phyloP scores from a whole-genome alignment of 163 green algal species.

The Scenedesmus sp. region DNA sequence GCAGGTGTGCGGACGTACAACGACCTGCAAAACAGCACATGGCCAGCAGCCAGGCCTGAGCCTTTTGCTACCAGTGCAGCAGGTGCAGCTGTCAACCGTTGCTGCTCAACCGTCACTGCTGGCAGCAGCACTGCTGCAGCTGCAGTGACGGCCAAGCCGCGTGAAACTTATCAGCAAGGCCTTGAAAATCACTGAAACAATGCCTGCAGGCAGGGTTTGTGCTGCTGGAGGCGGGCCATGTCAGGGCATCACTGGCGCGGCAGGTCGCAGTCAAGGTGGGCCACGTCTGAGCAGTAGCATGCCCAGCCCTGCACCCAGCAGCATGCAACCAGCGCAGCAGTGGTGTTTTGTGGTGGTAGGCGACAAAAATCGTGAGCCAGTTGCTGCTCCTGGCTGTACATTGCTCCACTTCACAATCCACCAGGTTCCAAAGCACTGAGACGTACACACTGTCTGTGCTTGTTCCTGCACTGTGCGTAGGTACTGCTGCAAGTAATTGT shows the following conservation, averaged over 20 bases:
- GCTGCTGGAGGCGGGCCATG: conserved; percentile 42
- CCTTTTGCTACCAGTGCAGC: not conserved
- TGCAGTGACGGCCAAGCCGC: not conserved
- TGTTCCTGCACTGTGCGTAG: not conserved
- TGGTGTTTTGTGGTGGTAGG: not conserved
- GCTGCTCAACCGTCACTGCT: not conserved
- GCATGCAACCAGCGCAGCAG: not conserved
- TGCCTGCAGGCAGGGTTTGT: conserved; percentile 46
- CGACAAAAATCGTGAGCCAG: not conserved
- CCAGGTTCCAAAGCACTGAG: no score
- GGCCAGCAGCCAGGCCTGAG: not conserved
- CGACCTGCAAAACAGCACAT: not conserved
- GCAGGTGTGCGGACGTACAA: not conserved
- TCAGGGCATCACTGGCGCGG: conserved; percentile 3
- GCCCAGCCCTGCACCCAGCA: not conserved
- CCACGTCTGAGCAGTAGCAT: not conserved
- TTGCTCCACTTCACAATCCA: no score
- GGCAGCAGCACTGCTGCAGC: not conserved
- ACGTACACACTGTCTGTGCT: no score
- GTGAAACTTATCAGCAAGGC: not conserved
- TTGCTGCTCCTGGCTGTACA: not conserved
- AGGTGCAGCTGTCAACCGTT: not conserved
- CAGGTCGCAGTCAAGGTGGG: conserved; percentile 29
- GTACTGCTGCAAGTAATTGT: conserved; percentile 60
- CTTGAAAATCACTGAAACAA: not conserved